Evolutionary conservation across 208 protist genomes (phyloP), one percentile per base, ranked within the genome.

Genomic region (Acanthamoeba sp.): DNA sequence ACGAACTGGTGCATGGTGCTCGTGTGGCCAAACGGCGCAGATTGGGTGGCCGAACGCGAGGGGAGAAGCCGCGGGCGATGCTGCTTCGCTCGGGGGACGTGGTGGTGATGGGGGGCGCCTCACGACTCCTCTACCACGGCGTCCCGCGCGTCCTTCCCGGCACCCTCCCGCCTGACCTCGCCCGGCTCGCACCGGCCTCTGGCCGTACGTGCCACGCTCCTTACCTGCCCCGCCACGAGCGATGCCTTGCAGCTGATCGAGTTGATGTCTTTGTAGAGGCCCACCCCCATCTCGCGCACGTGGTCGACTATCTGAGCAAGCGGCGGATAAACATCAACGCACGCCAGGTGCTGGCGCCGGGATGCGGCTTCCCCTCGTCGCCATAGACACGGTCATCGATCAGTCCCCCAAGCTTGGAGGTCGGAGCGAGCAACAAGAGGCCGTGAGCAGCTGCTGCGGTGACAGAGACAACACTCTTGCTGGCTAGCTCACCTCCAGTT

Each of bases 241-340:
- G n/a, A 6, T 34, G 29, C 62, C 14, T 71, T 71, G 62, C 14
- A 22, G 7, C 6, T 34, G 7, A 29, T 34, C 7, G 29, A 36
- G 27, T 27, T 27, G 14, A 71, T 71, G 62, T 22, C 14, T 27
- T 27, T 29, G 62, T 22, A 71, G 62, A 71, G 62, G 48, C 6
- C 10, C 48, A 27, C 2, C 66, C 66, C 1, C 66, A 76, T 45
- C 69, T 48, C 1, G 16, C 27, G 4, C 48, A 42, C 27, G 80
- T 88, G 29, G n/a, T 34, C 12, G 48, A 88, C 12, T 88, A 62
- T n/a, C 29, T 88, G 45, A 22, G 32, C 24, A 55, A 88, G 48
- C 50, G 50, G 27, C 38, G 80, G 16, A 88, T 88, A 40, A 88
- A 88, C 80, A 88, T 88, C 80, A 88, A 88, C 48, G 80, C 50